Base-by-base conservation (phyloP, 176 grass and related monocot species). In the Saccharum spontaneum region DNA sequence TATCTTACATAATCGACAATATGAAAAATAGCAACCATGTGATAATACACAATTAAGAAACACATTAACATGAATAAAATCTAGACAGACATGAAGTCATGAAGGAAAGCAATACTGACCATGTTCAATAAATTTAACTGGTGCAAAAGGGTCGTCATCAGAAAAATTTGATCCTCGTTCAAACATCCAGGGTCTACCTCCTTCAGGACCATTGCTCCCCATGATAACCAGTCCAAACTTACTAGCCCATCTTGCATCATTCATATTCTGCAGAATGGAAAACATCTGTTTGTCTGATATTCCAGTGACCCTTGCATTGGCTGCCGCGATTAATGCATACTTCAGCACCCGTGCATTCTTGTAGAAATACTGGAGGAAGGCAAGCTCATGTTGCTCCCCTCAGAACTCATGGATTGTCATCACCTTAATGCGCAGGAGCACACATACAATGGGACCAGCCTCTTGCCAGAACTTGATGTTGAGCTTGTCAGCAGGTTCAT, bases 301-400 rank as follows among this genome's bases (percentile, higher is more conserved):
- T 17, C 46, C 14, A 38, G 46, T 70, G 79, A 39, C 22, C 16
- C 20, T 70, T 40, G 2, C 15, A 60, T 60, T 74, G 69, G 28
- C 15, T 12, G 4, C 2, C 23, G 15, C 10, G 14, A 83, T 33
- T 4, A 8, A 3, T 5, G 5, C 23, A 45, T 48, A 6, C 18
- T 74, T 15, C 23, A 83, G 55, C 10, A 24, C 54, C 69, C 33
- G 23, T 0, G 69, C 81, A 6, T 31, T 83, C 39, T 74, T 0
- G 23, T 36, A 73, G 69, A 83, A 5, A 37, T 48, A 83, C 23
- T 83, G 24, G 24, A 83, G 54, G 39, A 83, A 83, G 24, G 81
- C 69, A 8, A 62, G 26, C 55, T 83, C 81, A 83, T 31, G 18
- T 13, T 71, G 50, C 50, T 23, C 16, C 38, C 54, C 81, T 4